Conservation (phyloP, 495 filamentous ascomycete species). For the Podospora appendiculata region DNA sequence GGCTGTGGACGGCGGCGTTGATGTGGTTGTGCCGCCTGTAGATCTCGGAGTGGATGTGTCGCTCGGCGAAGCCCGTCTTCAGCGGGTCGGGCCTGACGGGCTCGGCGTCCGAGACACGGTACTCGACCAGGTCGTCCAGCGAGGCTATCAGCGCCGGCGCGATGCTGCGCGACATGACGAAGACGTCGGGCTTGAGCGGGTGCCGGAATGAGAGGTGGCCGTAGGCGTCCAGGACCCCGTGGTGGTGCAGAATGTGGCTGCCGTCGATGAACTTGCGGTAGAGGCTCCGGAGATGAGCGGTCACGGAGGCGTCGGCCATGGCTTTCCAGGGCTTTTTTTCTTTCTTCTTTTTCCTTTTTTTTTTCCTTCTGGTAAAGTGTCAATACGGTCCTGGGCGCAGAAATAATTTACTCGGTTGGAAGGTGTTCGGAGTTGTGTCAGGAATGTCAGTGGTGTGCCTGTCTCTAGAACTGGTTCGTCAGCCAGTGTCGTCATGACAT, state of each 20-base stretch:
- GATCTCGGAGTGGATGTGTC: constrained; percentile 47
- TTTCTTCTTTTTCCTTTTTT: too few relatives aligned
- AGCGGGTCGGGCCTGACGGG: constrained; percentile 26
- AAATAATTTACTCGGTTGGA: too few relatives aligned
- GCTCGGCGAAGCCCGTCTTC: constrained; percentile 32
- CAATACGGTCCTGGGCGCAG: too few relatives aligned
- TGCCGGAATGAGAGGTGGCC: constrained; percentile 46
- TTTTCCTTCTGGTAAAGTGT: too few relatives aligned
- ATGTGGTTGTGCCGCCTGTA: constrained; percentile 34
- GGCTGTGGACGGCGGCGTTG: constrained; percentile 40
- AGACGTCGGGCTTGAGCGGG: constrained; percentile 26
- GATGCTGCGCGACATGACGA: constrained; percentile 38
- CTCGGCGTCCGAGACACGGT: constrained; percentile 29
- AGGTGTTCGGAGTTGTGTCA: too few relatives aligned
- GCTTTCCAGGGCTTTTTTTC: too few relatives aligned
- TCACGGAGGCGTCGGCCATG: neutral
- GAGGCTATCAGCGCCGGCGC: constrained; percentile 39
- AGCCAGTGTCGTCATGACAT: too few relatives aligned
- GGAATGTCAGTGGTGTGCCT: too few relatives aligned
- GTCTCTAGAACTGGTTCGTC: too few relatives aligned
- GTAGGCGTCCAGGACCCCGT: constrained; percentile 44
- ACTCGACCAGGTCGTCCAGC: constrained; percentile 35
- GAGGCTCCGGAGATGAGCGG: neutral
- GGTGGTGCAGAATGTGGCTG: constrained; percentile 24
- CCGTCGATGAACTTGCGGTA: constrained; percentile 15